Conservation (phyloP, 805 yeast species). For the Candida methanosorbosa region DNA sequence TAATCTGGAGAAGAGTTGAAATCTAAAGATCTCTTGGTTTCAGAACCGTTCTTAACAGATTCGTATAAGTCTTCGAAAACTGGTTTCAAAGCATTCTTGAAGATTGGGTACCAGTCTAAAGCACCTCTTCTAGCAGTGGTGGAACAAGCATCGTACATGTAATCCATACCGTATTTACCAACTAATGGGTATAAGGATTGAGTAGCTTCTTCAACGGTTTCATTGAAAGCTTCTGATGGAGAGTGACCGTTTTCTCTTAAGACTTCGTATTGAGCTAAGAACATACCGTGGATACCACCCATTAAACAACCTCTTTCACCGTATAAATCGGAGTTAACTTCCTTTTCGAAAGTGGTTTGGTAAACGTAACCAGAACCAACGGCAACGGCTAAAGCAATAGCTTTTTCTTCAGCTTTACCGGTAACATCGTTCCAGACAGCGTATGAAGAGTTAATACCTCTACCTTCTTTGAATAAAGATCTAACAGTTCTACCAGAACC, state of each 20-base stretch:
- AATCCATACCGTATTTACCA: conserved; percentile 99
- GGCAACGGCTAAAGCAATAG: conserved; percentile 97
- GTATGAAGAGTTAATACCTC: conserved; percentile 99
- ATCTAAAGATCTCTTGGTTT: conserved; percentile 96
- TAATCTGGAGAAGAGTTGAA: conserved; percentile 98
- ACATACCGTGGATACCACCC: conserved; percentile 99
- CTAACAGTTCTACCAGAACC: conserved; percentile 99
- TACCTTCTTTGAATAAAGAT: conserved; percentile 98
- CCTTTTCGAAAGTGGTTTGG: conserved; percentile 99
- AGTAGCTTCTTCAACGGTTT: conserved; percentile 99
- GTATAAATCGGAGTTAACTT: conserved; percentile 97
- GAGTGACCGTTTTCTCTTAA: conserved; percentile 99
- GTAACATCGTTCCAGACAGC: conserved; percentile 99
- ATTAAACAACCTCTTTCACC: conserved; percentile 99
- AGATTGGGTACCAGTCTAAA: conserved; percentile 98
- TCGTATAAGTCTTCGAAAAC: conserved; percentile 94
- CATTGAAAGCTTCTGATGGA: conserved; percentile 99
- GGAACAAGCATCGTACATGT: conserved; percentile 99
- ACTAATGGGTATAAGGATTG: conserved; percentile 98
- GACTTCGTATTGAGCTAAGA: conserved; percentile 99
- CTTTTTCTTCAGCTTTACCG: conserved; percentile 99
- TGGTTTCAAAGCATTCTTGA: conserved; percentile 98
- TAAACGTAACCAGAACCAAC: conserved; percentile 99
- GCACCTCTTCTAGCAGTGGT: conserved; percentile 99
- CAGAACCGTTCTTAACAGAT: conserved; percentile 91